Evolutionary conservation across 768 basidiomycete genomes (phyloP), one percentile per base, ranked within the genome.

Genomic region (Russula emetica): DNA sequence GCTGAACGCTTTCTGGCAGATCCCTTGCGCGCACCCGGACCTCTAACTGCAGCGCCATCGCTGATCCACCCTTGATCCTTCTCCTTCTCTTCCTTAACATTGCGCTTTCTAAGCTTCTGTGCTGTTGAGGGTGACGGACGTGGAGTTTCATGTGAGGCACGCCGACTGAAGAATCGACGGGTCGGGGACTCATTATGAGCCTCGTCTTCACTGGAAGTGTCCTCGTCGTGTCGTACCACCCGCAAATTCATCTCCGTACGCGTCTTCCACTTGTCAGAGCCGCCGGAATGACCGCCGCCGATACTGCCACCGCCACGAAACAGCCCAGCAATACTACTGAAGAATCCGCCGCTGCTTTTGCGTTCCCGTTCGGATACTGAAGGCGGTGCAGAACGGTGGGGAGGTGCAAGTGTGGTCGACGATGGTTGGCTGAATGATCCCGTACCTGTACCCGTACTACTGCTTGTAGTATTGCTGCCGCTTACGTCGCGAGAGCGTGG

Each of bases 221-320:
- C 72, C 24, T 66, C 70, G 1, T 67, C 67, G 42, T 64, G 64
- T 30, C 69, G 69, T 18, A 56, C 65, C 2, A 58, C 53, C 36
- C 69, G 56, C 13, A 78, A 58, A 66, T 78, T 75, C 55, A 63
- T 68, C 67, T 76, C 76, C 7, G 76, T 79, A 14, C 78, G 71
- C 51, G 75, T 77, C 26, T 71, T 71, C 78, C 78, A 79, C 30
- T 71, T 63, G 1, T 61, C 66, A 13, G 54, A 3, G 24, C 58
- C 34, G 6, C 28, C 22, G 26, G 28, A 50, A 36, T 62, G 54
- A 1, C 40, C 16, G 14, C 51, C 11, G 8, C 51, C 26, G n/a
- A 22, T 20, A 18, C 9, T 32, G 18, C 56, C 24, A n/a, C 66
- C 47, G 22, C 57, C 20, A 36, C 66, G 67, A 45, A 62, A 68